phyloP scores from a whole-genome alignment of 805 yeast species.

The Starmerella vaccinii region DNA sequence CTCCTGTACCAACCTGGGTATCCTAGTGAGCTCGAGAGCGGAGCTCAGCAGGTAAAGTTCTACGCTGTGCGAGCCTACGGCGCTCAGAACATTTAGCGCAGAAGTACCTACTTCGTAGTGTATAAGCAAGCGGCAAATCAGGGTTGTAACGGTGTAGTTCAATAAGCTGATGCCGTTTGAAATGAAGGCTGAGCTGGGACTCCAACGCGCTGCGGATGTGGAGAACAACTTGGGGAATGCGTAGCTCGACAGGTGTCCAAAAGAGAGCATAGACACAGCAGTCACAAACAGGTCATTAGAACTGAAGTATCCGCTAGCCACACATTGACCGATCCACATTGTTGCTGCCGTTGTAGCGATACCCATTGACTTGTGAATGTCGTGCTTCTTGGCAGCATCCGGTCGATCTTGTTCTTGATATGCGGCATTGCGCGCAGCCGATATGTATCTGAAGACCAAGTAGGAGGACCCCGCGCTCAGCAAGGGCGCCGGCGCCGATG shows the following conservation, averaged over 20 bases:
- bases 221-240: conserved; percentile 30
- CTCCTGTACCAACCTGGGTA: neutral
- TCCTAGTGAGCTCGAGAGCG: neutral
- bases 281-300: conserved; percentile 23
- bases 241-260: conserved; percentile 26
- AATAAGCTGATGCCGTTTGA: conserved; percentile 30
- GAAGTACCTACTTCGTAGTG: neutral
- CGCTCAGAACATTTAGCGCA: neutral
- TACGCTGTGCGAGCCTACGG: conserved; percentile 7
- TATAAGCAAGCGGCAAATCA: conserved; percentile 1
- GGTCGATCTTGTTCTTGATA: conserved; percentile 28
- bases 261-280: conserved; percentile 26
- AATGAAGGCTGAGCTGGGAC: conserved; percentile 30
- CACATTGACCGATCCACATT: conserved; percentile 34
- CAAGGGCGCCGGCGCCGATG: conserved; percentile 18
- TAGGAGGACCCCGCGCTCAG: conserved; percentile 27
- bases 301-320: conserved; percentile 21
- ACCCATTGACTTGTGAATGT: conserved; percentile 32
- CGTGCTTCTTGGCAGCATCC: conserved; percentile 28
- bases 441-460: conserved; percentile 23
- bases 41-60: conserved; percentile 7
- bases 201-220: conserved; percentile 34
- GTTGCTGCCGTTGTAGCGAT: conserved; percentile 31
- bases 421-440: conserved; percentile 18
- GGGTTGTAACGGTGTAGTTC: conserved; percentile 26